Evolutionary conservation across 257 asterid genomes (phyloP), one percentile per base, ranked within the genome.

Genomic region (Nicotiana obtusifolia): DNA sequence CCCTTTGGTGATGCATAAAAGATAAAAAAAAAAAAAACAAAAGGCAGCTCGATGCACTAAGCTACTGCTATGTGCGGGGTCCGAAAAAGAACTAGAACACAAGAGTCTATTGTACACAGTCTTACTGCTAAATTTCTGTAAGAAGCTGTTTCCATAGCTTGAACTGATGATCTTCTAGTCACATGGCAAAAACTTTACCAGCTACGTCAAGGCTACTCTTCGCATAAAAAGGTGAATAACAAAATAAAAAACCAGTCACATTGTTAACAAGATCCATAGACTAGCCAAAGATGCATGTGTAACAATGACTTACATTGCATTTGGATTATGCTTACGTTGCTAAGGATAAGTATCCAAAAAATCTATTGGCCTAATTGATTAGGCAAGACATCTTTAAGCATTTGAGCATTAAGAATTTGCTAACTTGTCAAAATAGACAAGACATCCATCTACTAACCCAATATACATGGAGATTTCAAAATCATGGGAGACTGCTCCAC

Each of bases 391-490:
- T 57, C 62, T 57, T 19, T 19, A 20, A 20, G 65, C 11, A 4
- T 7, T 60, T 4, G 31, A 9, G 16, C 31, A 22, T 22, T 60
- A 60, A 60, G 57, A 26, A 24, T 14, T 24, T 24, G 80, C 62
- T 75, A 75, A 15, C 8, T 15, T 47, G 1, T 49, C 79, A 47
- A 75, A 75, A 73, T 24, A 75, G 26, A 24, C 15, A 15, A 7
- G 10, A 19, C 24, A 24, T 44, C 26, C 9, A 73, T 49, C 80
- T 75, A 75, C 28, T 24, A 24, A 49, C 10, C 62, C 44, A 49
- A 75, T 49, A 75, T 49, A 75, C 80, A 75, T 49, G 35, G 24
- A 75, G 79, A 49, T 75, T 7, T n/a, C 62, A 75, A 47, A 44
- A 49, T 49, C 17, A 49, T 49, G 62, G 24, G 80, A 49, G 80